phyloP scores from a whole-genome alignment of 495 filamentous ascomycete genomes.

The Neurospora intermedia region DNA sequence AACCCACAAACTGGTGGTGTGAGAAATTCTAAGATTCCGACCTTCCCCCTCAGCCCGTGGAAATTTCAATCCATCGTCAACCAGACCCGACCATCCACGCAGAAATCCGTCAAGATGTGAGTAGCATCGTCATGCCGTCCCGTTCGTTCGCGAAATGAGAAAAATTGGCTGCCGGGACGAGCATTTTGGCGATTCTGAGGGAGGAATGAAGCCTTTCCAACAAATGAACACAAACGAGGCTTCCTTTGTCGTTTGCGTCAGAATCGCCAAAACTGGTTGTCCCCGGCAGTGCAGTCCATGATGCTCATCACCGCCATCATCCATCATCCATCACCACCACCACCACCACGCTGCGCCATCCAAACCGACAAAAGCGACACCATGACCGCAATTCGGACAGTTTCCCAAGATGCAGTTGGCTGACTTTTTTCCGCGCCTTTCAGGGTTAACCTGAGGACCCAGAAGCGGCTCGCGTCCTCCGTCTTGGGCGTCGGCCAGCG shows the following conservation, averaged over 20 bases:
- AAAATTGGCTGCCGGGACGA: background rate
- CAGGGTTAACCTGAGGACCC: conserved; percentile 99
- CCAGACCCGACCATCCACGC: conserved; percentile 32
- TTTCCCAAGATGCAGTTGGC: conserved; percentile 8
- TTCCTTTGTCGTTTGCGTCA: background rate
- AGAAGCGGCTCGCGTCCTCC: conserved; percentile 98
- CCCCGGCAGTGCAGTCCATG: conserved; percentile 1
- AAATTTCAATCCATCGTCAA: conserved; percentile 33
- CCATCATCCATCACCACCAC: conserved; percentile 3
- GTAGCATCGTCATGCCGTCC: conserved; percentile 14
- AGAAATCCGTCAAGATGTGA: conserved; percentile 46
- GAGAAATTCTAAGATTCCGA: conserved; percentile 27
- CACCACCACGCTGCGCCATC: conserved; percentile 5
- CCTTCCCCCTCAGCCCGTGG: conserved; percentile 27
- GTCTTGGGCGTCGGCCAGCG: conserved; percentile 97
- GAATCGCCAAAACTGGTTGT: background rate
- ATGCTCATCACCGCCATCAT: background rate
- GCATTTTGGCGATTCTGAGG: background rate
- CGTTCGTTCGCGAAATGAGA: background rate
- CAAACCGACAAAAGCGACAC: background rate
- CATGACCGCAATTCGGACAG: conserved; percentile 1
- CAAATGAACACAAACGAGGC: background rate
- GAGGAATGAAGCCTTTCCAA: conserved; percentile 1
- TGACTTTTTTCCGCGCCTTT: conserved; percentile 21
- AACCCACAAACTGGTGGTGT: conserved; percentile 29